phyloP scores from a whole-genome alignment of 768 basidiomycete species.

The Lyophyllum semitale region DNA sequence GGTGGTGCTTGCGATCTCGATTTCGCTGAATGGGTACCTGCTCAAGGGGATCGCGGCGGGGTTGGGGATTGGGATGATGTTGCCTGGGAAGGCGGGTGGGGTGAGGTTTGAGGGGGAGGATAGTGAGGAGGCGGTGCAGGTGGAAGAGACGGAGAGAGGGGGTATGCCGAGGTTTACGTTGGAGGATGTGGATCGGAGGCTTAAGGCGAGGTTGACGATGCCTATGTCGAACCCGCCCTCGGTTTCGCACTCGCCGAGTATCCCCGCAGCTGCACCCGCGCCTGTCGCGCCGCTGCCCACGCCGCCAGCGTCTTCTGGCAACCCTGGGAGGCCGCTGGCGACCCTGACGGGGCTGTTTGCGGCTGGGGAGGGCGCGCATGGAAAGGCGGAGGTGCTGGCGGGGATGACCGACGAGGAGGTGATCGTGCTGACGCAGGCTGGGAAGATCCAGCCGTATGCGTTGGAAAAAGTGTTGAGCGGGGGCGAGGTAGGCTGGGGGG shows the following conservation, averaged over 20 bases:
- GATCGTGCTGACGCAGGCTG: conserved; percentile 82
- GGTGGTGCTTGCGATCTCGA: conserved; percentile 78
- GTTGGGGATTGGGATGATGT: conserved; percentile 21
- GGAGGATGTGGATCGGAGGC: conserved; percentile 55
- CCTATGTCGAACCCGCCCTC: not conserved
- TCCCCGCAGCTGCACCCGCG: conserved; percentile 1
- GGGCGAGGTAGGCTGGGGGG: conserved; percentile 45
- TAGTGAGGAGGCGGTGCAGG: conserved; percentile 13
- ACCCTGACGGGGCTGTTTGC: conserved; percentile 84
- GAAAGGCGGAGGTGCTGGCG: conserved; percentile 40
- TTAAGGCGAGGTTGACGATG: conserved; percentile 36
- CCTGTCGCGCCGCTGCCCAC: conserved; percentile 8
- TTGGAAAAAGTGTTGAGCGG: conserved; percentile 88
- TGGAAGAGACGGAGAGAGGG: not conserved
- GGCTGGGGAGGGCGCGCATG: conserved; percentile 61
- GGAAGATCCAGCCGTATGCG: conserved; percentile 94
- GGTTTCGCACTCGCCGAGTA: conserved; percentile 8
- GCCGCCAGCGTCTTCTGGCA: conserved; percentile 2
- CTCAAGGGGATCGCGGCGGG: conserved; percentile 78
- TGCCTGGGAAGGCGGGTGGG: conserved; percentile 23
- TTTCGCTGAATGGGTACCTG: conserved; percentile 90
- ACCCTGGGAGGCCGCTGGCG: conserved; percentile 54
- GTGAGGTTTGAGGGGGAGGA: conserved; percentile 13
- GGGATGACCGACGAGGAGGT: conserved; percentile 91
- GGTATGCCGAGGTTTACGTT: conserved; percentile 45